Percentiles rank a stretch among this genome's conserved stretches.
These are phyloP conservation scores for Cercospora janseana DNA, from an alignment of 2,329 filamentous ascomycete species.

Conservation along the genomic window DNA sequence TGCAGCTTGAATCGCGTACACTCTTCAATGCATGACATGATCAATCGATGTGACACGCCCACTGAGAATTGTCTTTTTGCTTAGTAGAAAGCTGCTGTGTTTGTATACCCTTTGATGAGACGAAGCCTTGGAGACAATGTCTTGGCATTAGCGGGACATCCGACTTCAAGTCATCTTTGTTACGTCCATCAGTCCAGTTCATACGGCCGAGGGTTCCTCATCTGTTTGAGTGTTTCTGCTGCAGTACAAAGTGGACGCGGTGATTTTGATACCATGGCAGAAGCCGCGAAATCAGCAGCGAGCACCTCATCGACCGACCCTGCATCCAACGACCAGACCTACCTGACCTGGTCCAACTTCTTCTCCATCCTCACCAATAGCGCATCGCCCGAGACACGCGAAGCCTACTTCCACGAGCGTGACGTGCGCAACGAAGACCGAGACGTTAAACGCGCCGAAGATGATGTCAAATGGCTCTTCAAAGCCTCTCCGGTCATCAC, in stretches of 20 bases:
- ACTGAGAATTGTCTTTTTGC: too few species aligned
- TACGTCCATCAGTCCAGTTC: neutral
- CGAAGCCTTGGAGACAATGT: neutral
- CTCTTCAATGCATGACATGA: conserved; percentile 5
- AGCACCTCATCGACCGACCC: conserved; percentile 12
- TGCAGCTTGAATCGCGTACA: neutral
- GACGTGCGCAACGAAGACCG: conserved; percentile 71
- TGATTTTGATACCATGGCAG: conserved; percentile 15
- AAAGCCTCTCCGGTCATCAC: conserved; percentile 80
- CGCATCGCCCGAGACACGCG: conserved; percentile 66
- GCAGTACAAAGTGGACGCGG: neutral
- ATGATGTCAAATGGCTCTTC: conserved; percentile 79
- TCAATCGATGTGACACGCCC: too few species aligned
- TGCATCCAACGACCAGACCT: conserved; percentile 35
- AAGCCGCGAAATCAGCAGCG: conserved; percentile 10
- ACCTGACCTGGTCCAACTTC: conserved; percentile 72
- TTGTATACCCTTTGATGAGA: too few species aligned
- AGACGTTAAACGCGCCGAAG: conserved; percentile 79
- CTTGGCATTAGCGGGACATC: conserved; percentile 4
- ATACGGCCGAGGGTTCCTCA: too few species aligned
- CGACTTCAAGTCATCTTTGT: neutral
- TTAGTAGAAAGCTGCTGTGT: too few species aligned
- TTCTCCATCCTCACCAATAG: conserved; percentile 76
- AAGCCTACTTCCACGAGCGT: conserved; percentile 74
- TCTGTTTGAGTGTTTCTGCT: neutral